phyloP scores from a whole-genome alignment of 495 filamentous ascomycete genomes.

The Collariella sp. region DNA sequence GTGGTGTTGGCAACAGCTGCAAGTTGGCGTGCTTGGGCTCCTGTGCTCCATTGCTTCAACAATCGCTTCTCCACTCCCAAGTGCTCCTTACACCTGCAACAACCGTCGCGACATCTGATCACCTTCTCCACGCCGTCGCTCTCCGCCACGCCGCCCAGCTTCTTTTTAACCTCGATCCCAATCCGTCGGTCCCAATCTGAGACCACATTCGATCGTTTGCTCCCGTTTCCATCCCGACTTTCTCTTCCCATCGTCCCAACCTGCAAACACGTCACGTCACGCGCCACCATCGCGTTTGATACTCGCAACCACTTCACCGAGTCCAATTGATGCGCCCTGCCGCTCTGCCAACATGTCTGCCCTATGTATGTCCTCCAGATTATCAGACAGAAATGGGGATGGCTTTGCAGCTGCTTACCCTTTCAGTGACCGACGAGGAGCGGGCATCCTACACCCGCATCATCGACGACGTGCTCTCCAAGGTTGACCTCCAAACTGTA shows the following conservation, averaged over 20 bases:
- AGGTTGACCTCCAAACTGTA: slow-evolving; percentile 78
- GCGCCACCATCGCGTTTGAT: background rate
- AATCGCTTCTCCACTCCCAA: background rate
- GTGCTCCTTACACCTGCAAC: background rate
- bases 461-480: slow-evolving; percentile 82
- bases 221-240: too few relatives aligned
- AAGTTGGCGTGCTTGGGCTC: too few relatives aligned
- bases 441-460: slow-evolving; percentile 65
- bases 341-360: slow-evolving; percentile 22
- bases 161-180: background rate
- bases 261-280: too few relatives aligned
- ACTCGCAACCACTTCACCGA: background rate
- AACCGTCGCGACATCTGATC: background rate
- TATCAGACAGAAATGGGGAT: background rate
- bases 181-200: background rate
- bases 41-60: too few relatives aligned
- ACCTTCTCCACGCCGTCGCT: background rate
- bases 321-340: slow-evolving; percentile 19
- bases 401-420: background rate
- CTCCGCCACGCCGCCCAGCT: background rate
- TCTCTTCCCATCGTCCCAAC: too few relatives aligned
- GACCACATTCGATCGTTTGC: background rate
- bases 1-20: too few relatives aligned
- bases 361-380: slow-evolving; percentile 23
- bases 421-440: slow-evolving; percentile 57